Percentiles rank a stretch among this genome's conserved stretches.
Conservation (phyloP, 1,284 basidiomycete species). For the Taiwanofungus camphoratus region DNA sequence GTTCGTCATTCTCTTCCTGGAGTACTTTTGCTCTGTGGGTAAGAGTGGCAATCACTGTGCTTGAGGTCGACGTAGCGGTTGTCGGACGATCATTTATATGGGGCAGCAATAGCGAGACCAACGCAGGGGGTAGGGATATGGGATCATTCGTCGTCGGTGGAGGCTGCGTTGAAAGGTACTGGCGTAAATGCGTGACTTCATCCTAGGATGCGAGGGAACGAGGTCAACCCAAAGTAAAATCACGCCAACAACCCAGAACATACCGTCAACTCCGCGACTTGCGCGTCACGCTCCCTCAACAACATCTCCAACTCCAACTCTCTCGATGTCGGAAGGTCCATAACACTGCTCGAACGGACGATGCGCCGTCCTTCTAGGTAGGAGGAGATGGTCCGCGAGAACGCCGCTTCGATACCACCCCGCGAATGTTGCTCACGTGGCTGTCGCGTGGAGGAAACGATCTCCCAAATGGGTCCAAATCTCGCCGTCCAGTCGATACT, state of each 20-base stretch:
- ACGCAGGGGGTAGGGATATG: slow-evolving; percentile 59
- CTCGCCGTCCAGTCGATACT: too few relatives aligned
- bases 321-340: slow-evolving; percentile 66
- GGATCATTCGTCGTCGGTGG: slow-evolving; percentile 51
- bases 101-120: slow-evolving; percentile 61
- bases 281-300: slow-evolving; percentile 63
- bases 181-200: slow-evolving; percentile 62
- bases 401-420: slow-evolving; percentile 22
- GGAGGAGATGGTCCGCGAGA: slow-evolving; percentile 18
- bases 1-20: slow-evolving; percentile 79
- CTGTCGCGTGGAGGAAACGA: slow-evolving; percentile 15
- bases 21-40: slow-evolving; percentile 63
- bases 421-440: slow-evolving; percentile 25
- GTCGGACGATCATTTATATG: slow-evolving; percentile 44
- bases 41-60: slow-evolving; percentile 62
- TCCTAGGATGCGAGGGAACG: slow-evolving; percentile 39
- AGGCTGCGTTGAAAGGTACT: slow-evolving; percentile 54
- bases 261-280: slow-evolving; percentile 65
- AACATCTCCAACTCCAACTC: slow-evolving; percentile 75
- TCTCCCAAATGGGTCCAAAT: too few relatives aligned
- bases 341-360: slow-evolving; percentile 26
- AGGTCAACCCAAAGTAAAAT: slow-evolving; percentile 2
- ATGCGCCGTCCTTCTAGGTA: slow-evolving; percentile 19
- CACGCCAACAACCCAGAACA: slow-evolving; percentile 23
- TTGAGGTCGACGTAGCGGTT: slow-evolving; percentile 37